These are phyloP conservation scores for Trichoderma erinaceum DNA, from an alignment of 495 filamentous ascomycete genomes.

Conservation along the genomic window DNA sequence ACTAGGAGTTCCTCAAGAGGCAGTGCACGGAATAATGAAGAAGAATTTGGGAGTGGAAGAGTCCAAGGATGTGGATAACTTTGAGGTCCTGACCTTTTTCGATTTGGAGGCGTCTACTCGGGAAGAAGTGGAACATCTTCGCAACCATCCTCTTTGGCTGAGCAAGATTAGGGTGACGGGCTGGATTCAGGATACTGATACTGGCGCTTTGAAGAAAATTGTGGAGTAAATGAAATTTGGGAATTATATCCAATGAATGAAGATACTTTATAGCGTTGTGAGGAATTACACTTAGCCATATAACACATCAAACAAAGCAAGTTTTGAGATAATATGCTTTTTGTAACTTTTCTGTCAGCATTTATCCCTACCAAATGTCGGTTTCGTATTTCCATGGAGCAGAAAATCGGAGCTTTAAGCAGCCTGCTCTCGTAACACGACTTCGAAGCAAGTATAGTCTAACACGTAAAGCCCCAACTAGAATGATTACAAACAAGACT, in stretches of 20 bases:
- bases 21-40: not conserved
- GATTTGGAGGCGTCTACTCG: not conserved
- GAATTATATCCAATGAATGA: not conserved
- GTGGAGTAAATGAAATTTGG: not conserved
- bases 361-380: too few relatives aligned
- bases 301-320: too few relatives aligned
- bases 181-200: not conserved
- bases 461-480: too few relatives aligned
- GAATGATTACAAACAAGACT: too few relatives aligned
- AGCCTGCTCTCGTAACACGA: too few relatives aligned
- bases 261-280: not conserved
- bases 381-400: too few relatives aligned
- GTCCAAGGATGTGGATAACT: conserved; percentile 6
- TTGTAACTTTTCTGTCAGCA: too few relatives aligned
- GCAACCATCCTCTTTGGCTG: not conserved
- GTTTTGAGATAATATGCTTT: too few relatives aligned
- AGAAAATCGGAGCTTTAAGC: too few relatives aligned
- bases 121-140: conserved; percentile 1
- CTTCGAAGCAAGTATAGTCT: too few relatives aligned
- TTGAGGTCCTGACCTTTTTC: not conserved
- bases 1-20: not conserved
- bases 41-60: not conserved
- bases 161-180: not conserved
- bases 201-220: not conserved
- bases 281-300: too few relatives aligned